These are phyloP conservation scores for Cytauxzoon felis DNA, from an alignment of 169 alveolate genomes.

Conservation along the genomic window DNA sequence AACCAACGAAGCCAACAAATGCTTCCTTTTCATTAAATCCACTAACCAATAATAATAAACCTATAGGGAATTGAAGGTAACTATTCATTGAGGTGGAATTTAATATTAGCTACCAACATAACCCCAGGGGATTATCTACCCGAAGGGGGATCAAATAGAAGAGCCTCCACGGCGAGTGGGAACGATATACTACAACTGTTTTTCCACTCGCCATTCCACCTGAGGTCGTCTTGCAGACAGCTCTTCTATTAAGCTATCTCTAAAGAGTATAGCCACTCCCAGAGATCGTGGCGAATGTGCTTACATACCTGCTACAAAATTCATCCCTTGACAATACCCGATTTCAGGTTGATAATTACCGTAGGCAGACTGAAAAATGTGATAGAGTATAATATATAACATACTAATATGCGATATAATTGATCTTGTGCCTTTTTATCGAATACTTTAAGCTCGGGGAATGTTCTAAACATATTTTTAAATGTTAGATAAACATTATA, in stretches of 20 bases:
- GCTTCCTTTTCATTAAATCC: conserved; percentile 73
- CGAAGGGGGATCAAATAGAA: background rate
- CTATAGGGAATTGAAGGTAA: background rate
- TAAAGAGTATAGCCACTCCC: no score
- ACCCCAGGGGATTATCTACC: background rate
- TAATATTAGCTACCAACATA: background rate
- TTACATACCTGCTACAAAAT: conserved; percentile 79
- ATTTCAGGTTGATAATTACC: conserved; percentile 65
- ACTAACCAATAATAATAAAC: conserved; percentile 68
- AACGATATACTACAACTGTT: no score
- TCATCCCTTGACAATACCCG: conserved; percentile 90
- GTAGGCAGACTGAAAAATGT: conserved; percentile 34
- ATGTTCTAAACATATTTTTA: conserved; percentile 25
- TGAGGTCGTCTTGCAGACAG: no score
- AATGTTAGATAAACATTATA: background rate
- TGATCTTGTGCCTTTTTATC: conserved; percentile 43
- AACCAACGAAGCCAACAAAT: conserved; percentile 69
- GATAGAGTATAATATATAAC: background rate
- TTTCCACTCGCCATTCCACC: no score
- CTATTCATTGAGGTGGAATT: background rate
- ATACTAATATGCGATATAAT: conserved; percentile 60
- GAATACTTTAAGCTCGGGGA: conserved; percentile 53
- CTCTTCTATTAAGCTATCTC: no score
- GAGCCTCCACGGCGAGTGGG: no score
- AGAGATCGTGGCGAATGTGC: no score